Evolutionary conservation across 2,329 filamentous ascomycete genomes (phyloP).

Genomic region (Penicillium sp.): DNA sequence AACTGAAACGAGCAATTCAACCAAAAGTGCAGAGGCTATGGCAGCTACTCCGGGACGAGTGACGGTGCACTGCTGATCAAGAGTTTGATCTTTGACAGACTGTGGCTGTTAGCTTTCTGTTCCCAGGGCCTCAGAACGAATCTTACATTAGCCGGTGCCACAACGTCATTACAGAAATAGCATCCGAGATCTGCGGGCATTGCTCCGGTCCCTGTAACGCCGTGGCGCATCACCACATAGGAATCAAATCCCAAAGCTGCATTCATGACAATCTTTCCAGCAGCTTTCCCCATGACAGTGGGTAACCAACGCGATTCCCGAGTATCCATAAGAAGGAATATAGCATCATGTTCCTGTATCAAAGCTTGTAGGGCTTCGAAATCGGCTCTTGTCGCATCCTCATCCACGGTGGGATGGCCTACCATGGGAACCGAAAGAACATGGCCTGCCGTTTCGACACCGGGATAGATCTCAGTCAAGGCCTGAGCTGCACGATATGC

Average conservation of each 20-base stretch:
- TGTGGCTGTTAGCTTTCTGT: constrained; percentile 33
- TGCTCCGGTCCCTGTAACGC: constrained; percentile 57
- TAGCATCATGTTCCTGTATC: constrained; percentile 78
- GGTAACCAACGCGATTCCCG: constrained; percentile 92
- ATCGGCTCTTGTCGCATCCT: constrained; percentile 63
- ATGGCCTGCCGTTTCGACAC: constrained; percentile 75
- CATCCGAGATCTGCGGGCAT: constrained; percentile 73
- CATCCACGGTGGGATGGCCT: constrained; percentile 78
- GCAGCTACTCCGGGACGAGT: constrained; percentile 88
- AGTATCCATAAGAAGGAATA: constrained; percentile 97
- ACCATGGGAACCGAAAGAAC: constrained; percentile 90
- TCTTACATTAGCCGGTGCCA: constrained; percentile 85
- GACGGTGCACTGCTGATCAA: constrained; percentile 97
- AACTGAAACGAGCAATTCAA: constrained; percentile 82
- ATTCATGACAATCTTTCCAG: constrained; percentile 93
- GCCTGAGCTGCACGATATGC: constrained; percentile 75
- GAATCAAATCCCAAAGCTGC: constrained; percentile 94
- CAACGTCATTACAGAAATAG: constrained; percentile 98
- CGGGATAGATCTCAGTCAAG: constrained; percentile 81
- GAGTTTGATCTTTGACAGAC: constrained; percentile 89
- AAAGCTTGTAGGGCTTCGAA: constrained; percentile 70
- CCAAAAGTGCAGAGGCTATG: constrained; percentile 83
- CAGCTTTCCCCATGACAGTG: constrained; percentile 90
- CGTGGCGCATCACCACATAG: constrained; percentile 95
- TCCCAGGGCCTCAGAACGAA: constrained; percentile 7